A percentile compares a stretch with the other conserved stretches of the same genome.
Evolutionary conservation across 2,329 filamentous ascomycete genomes (phyloP).

Genomic region (Alternaria sp.): DNA sequence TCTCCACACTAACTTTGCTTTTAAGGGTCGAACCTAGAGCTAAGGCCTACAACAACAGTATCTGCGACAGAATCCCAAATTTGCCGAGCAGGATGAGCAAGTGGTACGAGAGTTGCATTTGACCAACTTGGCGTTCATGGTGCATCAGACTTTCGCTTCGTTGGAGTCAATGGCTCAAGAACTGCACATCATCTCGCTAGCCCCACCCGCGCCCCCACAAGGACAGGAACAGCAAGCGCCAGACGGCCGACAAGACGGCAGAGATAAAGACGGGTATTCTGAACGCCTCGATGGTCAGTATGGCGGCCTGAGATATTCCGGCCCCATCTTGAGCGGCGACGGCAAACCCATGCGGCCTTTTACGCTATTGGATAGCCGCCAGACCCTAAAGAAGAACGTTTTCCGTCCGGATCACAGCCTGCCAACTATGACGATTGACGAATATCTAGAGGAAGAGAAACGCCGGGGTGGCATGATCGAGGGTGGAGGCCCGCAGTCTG

Average conservation of each 20-base stretch:
- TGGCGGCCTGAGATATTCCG: constrained; percentile 56
- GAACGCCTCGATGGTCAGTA: constrained; percentile 72
- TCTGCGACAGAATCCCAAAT: constrained; percentile 63
- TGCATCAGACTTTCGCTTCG: constrained; percentile 81
- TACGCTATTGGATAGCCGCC: constrained; percentile 78
- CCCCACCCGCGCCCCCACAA: constrained; percentile 62
- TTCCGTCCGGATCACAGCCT: constrained; percentile 92
- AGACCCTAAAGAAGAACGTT: constrained; percentile 78
- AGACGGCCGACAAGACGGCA: constrained; percentile 56
- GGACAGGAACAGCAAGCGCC: constrained; percentile 44
- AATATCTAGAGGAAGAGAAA: constrained; percentile 92
- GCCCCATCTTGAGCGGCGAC: constrained; percentile 76
- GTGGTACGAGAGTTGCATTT: constrained; percentile 80
- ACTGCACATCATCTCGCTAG: constrained; percentile 78
- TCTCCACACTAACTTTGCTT: constrained; percentile 8
- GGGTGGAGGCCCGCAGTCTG: constrained; percentile 80
- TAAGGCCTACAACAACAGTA: constrained; percentile 54
- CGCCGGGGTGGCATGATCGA: constrained; percentile 86
- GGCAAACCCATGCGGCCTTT: constrained; percentile 92
- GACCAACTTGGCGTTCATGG: constrained; percentile 73
- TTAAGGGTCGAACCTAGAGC: constrained; percentile 11
- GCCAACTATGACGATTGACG: constrained; percentile 97
- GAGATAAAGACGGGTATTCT: constrained; percentile 64
- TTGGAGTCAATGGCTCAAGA: constrained; percentile 90
- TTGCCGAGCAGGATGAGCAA: constrained; percentile 79